These are phyloP conservation scores for Saccharomycopsis synnaedendra DNA, from an alignment of 805 yeast genomes.

Conservation along the genomic window DNA sequence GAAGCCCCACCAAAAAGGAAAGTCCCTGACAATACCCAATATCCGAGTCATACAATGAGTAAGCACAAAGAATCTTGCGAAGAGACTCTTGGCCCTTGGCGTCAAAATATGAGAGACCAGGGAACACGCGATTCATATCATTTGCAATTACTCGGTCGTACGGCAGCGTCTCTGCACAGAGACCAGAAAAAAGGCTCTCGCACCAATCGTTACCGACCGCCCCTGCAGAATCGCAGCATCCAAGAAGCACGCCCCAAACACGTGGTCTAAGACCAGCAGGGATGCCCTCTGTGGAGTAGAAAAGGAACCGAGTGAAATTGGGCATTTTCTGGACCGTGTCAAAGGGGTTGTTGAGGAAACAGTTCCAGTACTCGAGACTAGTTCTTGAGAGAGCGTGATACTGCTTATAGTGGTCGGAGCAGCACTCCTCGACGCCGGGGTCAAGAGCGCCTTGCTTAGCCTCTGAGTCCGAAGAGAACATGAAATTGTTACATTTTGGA, in stretches of 20 bases:
- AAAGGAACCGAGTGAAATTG: slow-evolving; percentile 33
- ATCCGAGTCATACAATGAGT: slow-evolving; percentile 51
- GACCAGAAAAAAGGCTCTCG: slow-evolving; percentile 25
- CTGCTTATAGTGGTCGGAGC: slow-evolving; percentile 16
- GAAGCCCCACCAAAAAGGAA: slow-evolving; percentile 49
- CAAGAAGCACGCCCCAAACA: slow-evolving; percentile 30
- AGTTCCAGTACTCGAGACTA: slow-evolving; percentile 33
- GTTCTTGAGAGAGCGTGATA: slow-evolving; percentile 17
- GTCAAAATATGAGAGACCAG: slow-evolving; percentile 37
- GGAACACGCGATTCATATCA: slow-evolving; percentile 52
- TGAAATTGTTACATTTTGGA: slow-evolving; percentile 19
- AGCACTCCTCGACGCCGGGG: slow-evolving; percentile 17
- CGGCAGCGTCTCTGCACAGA: slow-evolving; percentile 31
- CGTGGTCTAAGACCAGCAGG: slow-evolving; percentile 32
- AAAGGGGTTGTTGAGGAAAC: slow-evolving; percentile 32
- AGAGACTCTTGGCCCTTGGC: slow-evolving; percentile 33
- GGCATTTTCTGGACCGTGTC: slow-evolving; percentile 36
- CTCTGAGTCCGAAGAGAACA: slow-evolving; percentile 19
- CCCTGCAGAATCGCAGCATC: slow-evolving; percentile 19
- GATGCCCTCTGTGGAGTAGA: slow-evolving; percentile 29
- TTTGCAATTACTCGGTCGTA: slow-evolving; percentile 37
- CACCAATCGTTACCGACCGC: slow-evolving; percentile 18
- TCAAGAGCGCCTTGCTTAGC: slow-evolving; percentile 16
- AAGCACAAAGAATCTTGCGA: slow-evolving; percentile 47
- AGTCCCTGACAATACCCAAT: slow-evolving; percentile 64